These are phyloP conservation scores for Fraxinus greggii DNA, from an alignment of 305 asterid species.

Conservation along the genomic window DNA sequence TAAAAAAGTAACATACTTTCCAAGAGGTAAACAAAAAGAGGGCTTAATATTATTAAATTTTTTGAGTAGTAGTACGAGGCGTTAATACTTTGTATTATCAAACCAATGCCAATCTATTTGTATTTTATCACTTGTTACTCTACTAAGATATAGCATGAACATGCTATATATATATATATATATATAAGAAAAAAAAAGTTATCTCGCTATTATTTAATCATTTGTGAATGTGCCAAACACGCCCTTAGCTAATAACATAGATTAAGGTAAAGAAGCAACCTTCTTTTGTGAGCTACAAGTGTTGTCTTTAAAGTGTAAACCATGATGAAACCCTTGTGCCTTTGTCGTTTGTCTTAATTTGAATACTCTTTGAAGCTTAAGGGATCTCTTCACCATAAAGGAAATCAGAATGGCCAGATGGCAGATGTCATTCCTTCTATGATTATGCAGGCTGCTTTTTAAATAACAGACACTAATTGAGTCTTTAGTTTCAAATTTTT, in stretches of 20 bases:
- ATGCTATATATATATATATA: too few species aligned
- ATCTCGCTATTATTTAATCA: neutral
- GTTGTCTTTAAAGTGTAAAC: slow-evolving; percentile 32
- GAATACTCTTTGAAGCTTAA: neutral
- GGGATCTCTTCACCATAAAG: neutral
- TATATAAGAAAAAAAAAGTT: too few species aligned
- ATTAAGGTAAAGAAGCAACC: neutral
- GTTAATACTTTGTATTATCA: too few species aligned
- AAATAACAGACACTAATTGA: neutral
- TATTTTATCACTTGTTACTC: too few species aligned
- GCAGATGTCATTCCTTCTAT: slow-evolving; percentile 19
- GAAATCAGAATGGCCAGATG: slow-evolving; percentile 6
- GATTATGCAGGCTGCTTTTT: slow-evolving; percentile 35
- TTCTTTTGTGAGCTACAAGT: slow-evolving; percentile 25
- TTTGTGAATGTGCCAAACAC: neutral
- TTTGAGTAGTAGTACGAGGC: too few species aligned
- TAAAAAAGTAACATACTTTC: neutral
- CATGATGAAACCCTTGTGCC: slow-evolving; percentile 24
- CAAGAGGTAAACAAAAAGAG: neutral
- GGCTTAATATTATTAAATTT: neutral
- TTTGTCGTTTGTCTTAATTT: slow-evolving; percentile 10
- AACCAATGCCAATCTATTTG: too few species aligned
- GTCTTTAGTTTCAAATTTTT: neutral
- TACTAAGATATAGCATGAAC: too few species aligned
- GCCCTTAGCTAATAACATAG: neutral